Conservation (phyloP, 1,284 basidiomycete species). For the Leucoagaricus sp. region DNA sequence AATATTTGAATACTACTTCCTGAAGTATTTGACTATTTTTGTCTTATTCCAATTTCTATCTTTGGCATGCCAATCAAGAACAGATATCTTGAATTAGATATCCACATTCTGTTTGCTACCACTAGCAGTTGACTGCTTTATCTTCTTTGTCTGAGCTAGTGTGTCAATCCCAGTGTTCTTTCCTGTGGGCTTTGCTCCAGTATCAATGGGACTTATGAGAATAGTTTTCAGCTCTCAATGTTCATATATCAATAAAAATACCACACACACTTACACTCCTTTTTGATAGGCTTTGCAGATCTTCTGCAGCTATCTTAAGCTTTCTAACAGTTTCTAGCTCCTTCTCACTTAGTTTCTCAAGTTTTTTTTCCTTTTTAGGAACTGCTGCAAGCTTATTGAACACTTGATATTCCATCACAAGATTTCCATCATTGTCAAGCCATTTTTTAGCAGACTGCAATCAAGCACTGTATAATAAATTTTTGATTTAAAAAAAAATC, state of each 20-base stretch:
- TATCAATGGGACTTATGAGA: background rate
- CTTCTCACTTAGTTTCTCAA: background rate
- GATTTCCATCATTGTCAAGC: background rate
- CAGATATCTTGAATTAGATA: conserved; percentile 18
- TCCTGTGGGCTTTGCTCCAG: no score
- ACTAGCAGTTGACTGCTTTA: no score
- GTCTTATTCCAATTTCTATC: conserved; percentile 26
- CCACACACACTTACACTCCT: background rate
- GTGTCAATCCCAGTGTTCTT: background rate
- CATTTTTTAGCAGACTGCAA: no score
- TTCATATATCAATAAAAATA: background rate
- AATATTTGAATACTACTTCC: conserved; percentile 26
- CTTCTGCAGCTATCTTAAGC: background rate
- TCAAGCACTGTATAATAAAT: no score
- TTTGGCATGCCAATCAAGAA: conserved; percentile 27
- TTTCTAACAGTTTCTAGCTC: background rate
- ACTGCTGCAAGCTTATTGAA: background rate
- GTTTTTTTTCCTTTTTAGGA: background rate
- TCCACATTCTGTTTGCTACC: background rate
- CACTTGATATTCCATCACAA: background rate
- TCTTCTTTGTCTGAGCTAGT: no score
- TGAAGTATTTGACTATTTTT: conserved; percentile 27
- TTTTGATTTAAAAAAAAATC: no score
- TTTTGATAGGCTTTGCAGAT: background rate
- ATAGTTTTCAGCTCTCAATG: background rate